Evolutionary conservation across 306 rosid genomes (phyloP), one percentile per base, ranked within the genome.

Genomic region (Quercus mongolica): DNA sequence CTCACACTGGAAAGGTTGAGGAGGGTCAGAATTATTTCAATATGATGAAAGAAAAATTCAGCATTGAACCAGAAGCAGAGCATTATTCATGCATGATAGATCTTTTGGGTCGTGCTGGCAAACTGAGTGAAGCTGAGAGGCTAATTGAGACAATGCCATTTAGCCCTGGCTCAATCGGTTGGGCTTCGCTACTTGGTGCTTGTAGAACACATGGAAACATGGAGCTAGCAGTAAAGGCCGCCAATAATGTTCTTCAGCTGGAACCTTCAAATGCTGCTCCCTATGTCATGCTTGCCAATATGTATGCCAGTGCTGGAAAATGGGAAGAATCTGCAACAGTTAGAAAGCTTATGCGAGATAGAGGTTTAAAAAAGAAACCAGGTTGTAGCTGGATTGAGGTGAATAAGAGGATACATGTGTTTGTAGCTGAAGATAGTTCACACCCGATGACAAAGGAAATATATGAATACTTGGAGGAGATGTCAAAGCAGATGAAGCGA

Each of bases 361-460:
- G 91, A 82, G 93, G 97, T 54, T 77, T 91, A 88, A 91, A 86
- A 88, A 90, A 91, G 88, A 88, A 89, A 78, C 97, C 97, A 8
- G 98, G 98, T 73, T 86, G 93, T 83, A 89, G 95, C 82, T 91
- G 97, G 98, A 91, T 91, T 15, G 98, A 94, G 87, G 76, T 91
- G 73, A 85, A 86, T 58, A 89, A 84, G 82, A 86, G 83, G 78
- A 81, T 85, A 33, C 91, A 89, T 44, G 85, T 83, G 68, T 94
- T 91, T 58, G 89, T 91, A 64, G 94, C 97, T 44, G 94, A 91
- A 84, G 98, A 90, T 80, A 83, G 86, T 73, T 89, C 92, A 79
- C 97, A 92, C 76, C 93, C 92, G 3, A 89, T 80, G 94, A 89
- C 90, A 52, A 89, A 71, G 81, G 86, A 92, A 80, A 89, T 92